Evolutionary conservation across 2,329 filamentous ascomycete genomes (phyloP).

Genomic region (Atkinsonella hypoxylon): DNA sequence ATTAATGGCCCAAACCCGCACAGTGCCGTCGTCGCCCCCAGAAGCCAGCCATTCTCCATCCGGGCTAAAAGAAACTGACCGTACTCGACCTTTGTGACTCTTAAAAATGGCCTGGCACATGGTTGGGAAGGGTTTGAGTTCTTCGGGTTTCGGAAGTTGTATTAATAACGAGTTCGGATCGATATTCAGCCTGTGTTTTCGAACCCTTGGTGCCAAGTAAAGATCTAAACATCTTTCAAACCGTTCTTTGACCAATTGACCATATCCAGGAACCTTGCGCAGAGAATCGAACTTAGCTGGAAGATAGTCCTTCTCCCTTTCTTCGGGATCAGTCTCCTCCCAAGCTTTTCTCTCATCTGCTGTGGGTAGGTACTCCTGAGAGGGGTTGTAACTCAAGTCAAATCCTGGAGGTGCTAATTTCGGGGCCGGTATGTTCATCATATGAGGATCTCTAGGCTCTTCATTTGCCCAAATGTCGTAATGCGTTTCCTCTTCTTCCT

Average conservation of each 20-base stretch:
- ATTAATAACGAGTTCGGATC: constrained; percentile 87
- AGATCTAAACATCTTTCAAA: constrained; percentile 93
- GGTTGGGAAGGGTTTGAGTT: constrained; percentile 90
- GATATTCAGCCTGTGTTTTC: constrained; percentile 91
- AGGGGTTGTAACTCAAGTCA: constrained; percentile 93
- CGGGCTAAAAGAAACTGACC: constrained; percentile 75
- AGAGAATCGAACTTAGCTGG: constrained; percentile 73
- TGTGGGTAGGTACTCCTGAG: constrained; percentile 83
- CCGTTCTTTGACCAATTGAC: constrained; percentile 81
- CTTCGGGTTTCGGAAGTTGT: constrained; percentile 84
- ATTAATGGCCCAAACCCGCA: constrained; percentile 84
- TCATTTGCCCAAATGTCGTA: constrained; percentile 97
- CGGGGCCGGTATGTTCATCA: constrained; percentile 90
- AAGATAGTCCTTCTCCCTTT: constrained; percentile 79
- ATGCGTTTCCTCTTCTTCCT: constrained; percentile 57
- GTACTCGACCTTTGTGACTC: constrained; percentile 80
- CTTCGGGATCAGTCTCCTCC: constrained; percentile 79
- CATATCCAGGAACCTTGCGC: constrained; percentile 85
- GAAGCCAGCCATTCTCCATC: constrained; percentile 77
- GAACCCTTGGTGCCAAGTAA: constrained; percentile 83
- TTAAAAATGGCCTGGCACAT: constrained; percentile 76
- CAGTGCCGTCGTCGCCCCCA: constrained; percentile 87
- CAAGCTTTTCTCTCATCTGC: constrained; percentile 73
- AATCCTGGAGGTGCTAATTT: constrained; percentile 90
- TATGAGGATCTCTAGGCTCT: constrained; percentile 65